A percentile compares a stretch with the other conserved stretches of the same genome.
These are phyloP conservation scores for Lentithecium fluviatile DNA, from an alignment of 495 filamentous ascomycete genomes.

Conservation along the genomic window DNA sequence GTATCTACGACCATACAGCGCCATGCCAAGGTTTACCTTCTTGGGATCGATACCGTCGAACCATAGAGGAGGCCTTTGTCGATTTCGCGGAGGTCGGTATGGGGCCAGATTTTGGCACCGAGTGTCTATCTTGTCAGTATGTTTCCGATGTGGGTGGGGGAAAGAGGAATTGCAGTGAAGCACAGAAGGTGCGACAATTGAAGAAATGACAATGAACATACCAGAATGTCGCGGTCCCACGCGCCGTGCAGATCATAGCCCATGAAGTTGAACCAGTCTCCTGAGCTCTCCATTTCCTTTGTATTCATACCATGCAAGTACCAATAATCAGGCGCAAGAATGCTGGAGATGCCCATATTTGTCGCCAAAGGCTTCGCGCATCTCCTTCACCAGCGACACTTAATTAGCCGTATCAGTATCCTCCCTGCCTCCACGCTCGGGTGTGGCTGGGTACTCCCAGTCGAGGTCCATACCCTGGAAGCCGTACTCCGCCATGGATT, in stretches of 20 bases:
- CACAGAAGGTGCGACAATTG: no score
- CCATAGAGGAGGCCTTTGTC: constrained; percentile 44
- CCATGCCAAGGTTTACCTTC: constrained; percentile 48
- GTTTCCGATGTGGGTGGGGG: no score
- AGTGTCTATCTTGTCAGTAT: constrained; percentile 29
- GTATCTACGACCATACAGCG: constrained; percentile 48
- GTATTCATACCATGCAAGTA: constrained; percentile 51
- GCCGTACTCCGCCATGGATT: constrained; percentile 50
- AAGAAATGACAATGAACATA: no score
- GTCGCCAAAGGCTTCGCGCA: constrained; percentile 43
- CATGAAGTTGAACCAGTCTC: constrained; percentile 56
- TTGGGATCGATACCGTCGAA: constrained; percentile 39
- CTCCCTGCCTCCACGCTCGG: constrained; percentile 44
- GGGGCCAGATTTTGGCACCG: no score
- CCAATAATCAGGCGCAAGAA: constrained; percentile 43
- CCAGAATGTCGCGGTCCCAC: constrained; percentile 39
- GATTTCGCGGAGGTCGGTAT: constrained; percentile 48
- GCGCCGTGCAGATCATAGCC: constrained; percentile 48
- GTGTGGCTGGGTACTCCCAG: constrained; percentile 52
- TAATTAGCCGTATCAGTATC: constrained; percentile 49
- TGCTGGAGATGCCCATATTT: constrained; percentile 45
- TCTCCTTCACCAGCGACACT: constrained; percentile 46
- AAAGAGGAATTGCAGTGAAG: no score
- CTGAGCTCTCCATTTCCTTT: constrained; percentile 43
- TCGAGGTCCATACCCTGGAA: constrained; percentile 61